Evolutionary conservation across 495 filamentous ascomycete genomes (phyloP).

Genomic region (Coniosporium apollinis): DNA sequence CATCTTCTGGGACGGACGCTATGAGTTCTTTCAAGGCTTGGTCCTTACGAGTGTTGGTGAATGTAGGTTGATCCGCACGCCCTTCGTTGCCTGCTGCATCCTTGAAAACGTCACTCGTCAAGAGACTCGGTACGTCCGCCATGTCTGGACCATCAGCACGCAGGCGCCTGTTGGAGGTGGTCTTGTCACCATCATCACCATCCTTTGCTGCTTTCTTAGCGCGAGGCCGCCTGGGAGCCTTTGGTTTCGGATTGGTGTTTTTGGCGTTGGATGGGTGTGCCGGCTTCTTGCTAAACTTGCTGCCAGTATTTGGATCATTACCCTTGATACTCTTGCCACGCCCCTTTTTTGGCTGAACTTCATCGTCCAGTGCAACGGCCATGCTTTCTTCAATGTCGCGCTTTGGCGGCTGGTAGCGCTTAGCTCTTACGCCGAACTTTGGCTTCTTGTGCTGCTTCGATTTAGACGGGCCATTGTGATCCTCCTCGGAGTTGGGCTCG

Average conservation of each 20-base stretch:
- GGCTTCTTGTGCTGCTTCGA: conserved; percentile 1
- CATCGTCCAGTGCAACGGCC: not conserved
- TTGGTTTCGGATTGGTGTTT: not conserved
- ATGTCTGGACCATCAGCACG: not conserved
- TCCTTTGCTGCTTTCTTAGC: not conserved
- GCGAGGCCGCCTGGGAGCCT: not conserved
- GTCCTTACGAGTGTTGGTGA: conserved; percentile 7
- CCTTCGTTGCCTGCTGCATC: conserved; percentile 10
- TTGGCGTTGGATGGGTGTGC: not conserved
- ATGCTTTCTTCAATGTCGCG: not conserved
- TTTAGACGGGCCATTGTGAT: not conserved
- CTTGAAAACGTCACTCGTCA: conserved; percentile 14
- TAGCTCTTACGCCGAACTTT: not conserved
- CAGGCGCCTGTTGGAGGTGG: not conserved
- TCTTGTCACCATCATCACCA: not conserved
- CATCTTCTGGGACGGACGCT: conserved; percentile 13
- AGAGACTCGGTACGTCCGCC: not conserved
- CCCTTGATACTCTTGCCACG: not conserved
- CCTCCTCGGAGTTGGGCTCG: too few relatives aligned
- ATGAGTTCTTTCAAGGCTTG: conserved; percentile 19
- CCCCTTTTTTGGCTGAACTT: not conserved
- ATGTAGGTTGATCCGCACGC: conserved; percentile 10
- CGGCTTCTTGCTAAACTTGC: too few relatives aligned
- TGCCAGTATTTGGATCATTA: not conserved
- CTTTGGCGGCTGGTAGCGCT: not conserved